Conservation (phyloP, 345 rosid species). For the Rhodamnia argentea region DNA sequence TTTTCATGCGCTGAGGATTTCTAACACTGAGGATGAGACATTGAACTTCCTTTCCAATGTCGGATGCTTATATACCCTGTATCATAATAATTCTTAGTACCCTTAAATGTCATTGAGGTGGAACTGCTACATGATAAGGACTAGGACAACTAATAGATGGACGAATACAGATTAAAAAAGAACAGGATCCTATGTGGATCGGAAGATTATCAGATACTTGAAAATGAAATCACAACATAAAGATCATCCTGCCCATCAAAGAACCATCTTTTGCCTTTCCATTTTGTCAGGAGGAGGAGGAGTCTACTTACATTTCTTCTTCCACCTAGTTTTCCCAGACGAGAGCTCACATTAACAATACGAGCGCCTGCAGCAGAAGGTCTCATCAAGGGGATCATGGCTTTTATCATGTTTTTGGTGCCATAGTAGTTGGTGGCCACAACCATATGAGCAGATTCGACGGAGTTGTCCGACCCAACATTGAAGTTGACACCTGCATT, state of each 20-base stretch:
- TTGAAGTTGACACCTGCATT: conserved; percentile 94
- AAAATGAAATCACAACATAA: not conserved
- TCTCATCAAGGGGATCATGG: conserved; percentile 84
- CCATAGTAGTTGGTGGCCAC: conserved; percentile 74
- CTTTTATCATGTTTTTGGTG: conserved; percentile 61
- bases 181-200: not conserved
- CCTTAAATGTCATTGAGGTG: not conserved
- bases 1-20: not conserved
- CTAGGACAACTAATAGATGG: not conserved
- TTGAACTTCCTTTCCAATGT: not conserved
- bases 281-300: not conserved
- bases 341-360: conserved; percentile 79
- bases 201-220: not conserved
- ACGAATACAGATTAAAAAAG: not conserved
- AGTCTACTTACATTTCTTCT: conserved; percentile 56
- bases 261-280: not conserved
- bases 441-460: conserved; percentile 53
- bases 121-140: not conserved
- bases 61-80: not conserved
- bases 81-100: not conserved
- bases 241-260: not conserved
- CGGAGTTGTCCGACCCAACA: conserved; percentile 63
- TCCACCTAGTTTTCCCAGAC: conserved; percentile 74
- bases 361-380: conserved; percentile 66
- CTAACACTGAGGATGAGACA: not conserved